A percentile compares a stretch with the other conserved stretches of the same genome.
These are phyloP conservation scores for Linnemannia elongata DNA, from an alignment of 192 early-diverging fungal species.

Conservation along the genomic window DNA sequence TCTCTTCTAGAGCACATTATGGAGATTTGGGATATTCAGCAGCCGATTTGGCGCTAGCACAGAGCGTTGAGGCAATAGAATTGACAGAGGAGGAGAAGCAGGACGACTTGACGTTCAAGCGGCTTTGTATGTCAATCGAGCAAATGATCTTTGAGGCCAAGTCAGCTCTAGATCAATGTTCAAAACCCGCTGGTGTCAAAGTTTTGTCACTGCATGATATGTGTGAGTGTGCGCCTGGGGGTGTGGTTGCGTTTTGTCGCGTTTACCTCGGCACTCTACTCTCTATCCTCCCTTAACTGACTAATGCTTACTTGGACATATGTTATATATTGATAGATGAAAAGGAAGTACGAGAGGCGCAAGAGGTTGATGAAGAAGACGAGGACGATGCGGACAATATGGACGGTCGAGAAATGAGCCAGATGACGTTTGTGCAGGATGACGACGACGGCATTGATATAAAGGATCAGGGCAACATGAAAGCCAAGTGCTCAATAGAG, in stretches of 20 bases:
- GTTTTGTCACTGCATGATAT: conserved; percentile 42
- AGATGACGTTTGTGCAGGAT: conserved; percentile 2
- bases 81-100: conserved; percentile 43
- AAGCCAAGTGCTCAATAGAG: conserved; percentile 10
- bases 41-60: conserved; percentile 39
- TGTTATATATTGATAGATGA: conserved; percentile 8
- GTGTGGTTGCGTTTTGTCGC: neutral
- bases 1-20: conserved; percentile 19
- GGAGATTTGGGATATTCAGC: conserved; percentile 27
- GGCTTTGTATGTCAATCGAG: conserved; percentile 40
- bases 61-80: conserved; percentile 41
- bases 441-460: neutral
- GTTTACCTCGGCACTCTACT: neutral
- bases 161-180: conserved; percentile 37
- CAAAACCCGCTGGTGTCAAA: conserved; percentile 38
- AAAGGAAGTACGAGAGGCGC: conserved; percentile 17
- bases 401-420: neutral
- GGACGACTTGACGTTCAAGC: conserved; percentile 45
- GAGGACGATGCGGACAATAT: neutral
- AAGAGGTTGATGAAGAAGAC: conserved; percentile 10
- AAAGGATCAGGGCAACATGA: neutral
- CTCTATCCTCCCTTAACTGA: too few relatives aligned
- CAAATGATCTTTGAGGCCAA: conserved; percentile 48
- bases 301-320: too few relatives aligned
- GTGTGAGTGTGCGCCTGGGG: conserved; percentile 25